phyloP scores from a whole-genome alignment of 1,139 yeast species.

The Geotrichum candidum region DNA sequence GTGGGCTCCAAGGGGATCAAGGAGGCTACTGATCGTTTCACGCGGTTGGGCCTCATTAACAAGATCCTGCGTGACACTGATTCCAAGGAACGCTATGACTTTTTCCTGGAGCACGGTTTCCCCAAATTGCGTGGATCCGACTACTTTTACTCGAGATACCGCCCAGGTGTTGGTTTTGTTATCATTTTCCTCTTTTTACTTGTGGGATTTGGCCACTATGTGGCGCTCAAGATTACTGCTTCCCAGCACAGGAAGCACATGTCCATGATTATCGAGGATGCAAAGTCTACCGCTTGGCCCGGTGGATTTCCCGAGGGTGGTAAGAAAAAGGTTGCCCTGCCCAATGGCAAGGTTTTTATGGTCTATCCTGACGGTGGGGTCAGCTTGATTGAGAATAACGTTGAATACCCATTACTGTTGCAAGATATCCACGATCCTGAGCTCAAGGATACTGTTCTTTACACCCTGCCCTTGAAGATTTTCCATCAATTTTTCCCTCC shows the following conservation, averaged over 20 bases:
- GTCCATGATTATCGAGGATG: conserved; percentile 32
- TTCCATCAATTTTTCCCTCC: conserved; percentile 11
- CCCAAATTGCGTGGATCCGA: conserved; percentile 61
- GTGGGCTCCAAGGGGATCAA: conserved; percentile 53
- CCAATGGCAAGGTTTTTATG: conserved; percentile 52
- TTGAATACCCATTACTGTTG: conserved; percentile 33
- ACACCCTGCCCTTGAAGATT: conserved; percentile 40
- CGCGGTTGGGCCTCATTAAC: conserved; percentile 68
- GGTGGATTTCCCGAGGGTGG: conserved; percentile 30
- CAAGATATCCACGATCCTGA: conserved; percentile 42
- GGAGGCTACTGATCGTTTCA: conserved; percentile 51
- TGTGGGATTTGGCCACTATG: conserved; percentile 54
- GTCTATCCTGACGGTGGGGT: conserved; percentile 70
- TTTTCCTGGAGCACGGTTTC: conserved; percentile 76
- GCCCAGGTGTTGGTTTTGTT: conserved; percentile 53
- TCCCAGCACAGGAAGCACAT: conserved; percentile 59
- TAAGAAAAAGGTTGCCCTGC: conserved; percentile 35
- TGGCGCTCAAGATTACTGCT: conserved; percentile 44
- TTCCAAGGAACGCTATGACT: conserved; percentile 70
- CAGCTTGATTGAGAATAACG: conserved; percentile 50
- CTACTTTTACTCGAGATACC: conserved; percentile 36
- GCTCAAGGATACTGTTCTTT: conserved; percentile 52
- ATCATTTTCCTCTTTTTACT: conserved; percentile 45
- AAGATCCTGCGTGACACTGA: conserved; percentile 60
- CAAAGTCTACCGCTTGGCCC: conserved; percentile 46